A percentile compares a stretch with the other conserved stretches of the same genome.
phyloP scores from a whole-genome alignment of 1,139 yeast species.

The Geotrichum restrictum region DNA sequence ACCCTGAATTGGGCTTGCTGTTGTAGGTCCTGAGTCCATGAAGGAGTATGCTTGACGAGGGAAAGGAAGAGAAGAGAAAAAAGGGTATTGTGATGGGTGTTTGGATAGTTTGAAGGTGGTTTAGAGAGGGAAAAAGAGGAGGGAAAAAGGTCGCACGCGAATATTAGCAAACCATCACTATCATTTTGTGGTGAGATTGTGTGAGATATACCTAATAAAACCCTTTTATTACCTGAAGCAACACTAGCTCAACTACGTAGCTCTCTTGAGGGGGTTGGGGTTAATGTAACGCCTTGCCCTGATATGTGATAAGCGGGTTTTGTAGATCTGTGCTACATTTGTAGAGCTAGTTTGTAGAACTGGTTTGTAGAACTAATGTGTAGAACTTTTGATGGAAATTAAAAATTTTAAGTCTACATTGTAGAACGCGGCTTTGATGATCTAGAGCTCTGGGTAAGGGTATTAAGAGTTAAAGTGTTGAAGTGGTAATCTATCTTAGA shows the following conservation, averaged over 20 bases:
- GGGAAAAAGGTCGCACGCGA: background rate
- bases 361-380: background rate
- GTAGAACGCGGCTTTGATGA: too few species aligned
- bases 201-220: background rate
- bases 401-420: too few species aligned
- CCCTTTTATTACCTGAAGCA: too few species aligned
- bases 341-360: background rate
- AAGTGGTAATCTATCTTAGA: too few species aligned
- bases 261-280: too few species aligned
- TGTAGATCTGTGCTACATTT: background rate
- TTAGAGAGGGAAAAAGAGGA: background rate
- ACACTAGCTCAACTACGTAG: too few species aligned
- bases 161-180: background rate
- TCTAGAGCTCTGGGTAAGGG: too few species aligned
- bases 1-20: conserved; percentile 7
- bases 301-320: background rate
- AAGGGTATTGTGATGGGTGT: background rate
- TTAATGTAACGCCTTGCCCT: background rate
- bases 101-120: background rate
- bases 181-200: background rate
- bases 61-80: background rate
- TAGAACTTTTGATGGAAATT: background rate
- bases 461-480: too few species aligned
- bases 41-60: background rate
- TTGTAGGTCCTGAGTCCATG: conserved; percentile 13